Percentiles rank a stretch among this genome's conserved stretches.
These are phyloP conservation scores for Amphicarpaea edgeworthii DNA, from an alignment of 306 rosid genomes.

Conservation along the genomic window DNA sequence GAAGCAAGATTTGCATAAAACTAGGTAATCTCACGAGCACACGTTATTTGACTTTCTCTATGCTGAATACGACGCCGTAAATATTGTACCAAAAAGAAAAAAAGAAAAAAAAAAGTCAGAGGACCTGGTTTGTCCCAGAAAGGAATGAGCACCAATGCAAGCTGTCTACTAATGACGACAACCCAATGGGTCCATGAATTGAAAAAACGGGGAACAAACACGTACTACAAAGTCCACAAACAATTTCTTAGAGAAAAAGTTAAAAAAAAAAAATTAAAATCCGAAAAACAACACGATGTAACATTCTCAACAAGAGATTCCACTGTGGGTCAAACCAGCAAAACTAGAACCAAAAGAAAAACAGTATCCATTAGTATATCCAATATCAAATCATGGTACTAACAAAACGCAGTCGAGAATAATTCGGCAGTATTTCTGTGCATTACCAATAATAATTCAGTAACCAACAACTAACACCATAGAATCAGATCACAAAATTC, in stretches of 20 bases:
- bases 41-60: neutral
- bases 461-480: neutral
- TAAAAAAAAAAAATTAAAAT: neutral
- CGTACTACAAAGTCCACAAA: neutral
- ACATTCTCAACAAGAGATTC: slow-evolving; percentile 8
- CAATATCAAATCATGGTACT: slow-evolving; percentile 23
- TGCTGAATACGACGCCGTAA: slow-evolving; percentile 10
- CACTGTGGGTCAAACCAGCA: slow-evolving; percentile 25
- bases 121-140: slow-evolving; percentile 22
- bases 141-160: slow-evolving; percentile 34
- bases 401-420: neutral
- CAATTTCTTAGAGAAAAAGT: slow-evolving; percentile 27
- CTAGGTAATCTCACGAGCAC: slow-evolving; percentile 23
- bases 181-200: slow-evolving; percentile 40
- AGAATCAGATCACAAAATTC: neutral
- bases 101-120: slow-evolving; percentile 21
- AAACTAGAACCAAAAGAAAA: neutral
- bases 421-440: neutral
- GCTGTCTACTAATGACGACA: slow-evolving; percentile 34
- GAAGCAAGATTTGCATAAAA: slow-evolving; percentile 39
- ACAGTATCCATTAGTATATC: neutral
- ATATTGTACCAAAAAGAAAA: slow-evolving; percentile 12
- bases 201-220: slow-evolving; percentile 5
- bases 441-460: neutral
- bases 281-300: neutral